These are phyloP conservation scores for Pyricularia pennisetigena DNA, from an alignment of 2,329 filamentous ascomycete species.

Conservation along the genomic window DNA sequence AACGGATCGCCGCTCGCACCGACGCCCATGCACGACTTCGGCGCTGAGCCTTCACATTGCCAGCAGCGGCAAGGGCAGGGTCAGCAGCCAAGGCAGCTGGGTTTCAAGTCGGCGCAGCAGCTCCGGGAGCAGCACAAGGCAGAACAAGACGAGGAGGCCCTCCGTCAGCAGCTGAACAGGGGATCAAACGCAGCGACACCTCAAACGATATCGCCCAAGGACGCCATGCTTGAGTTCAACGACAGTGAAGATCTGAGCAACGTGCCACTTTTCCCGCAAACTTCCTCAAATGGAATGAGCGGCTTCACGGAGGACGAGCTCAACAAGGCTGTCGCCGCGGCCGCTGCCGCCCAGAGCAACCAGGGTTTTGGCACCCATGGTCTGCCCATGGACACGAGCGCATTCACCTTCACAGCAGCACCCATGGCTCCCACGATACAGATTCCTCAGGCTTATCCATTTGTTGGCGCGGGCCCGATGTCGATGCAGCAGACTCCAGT, in stretches of 20 bases:
- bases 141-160: constrained; percentile 42
- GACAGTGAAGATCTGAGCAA: constrained; percentile 56
- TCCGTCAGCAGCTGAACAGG: constrained; percentile 27
- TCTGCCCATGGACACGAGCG: constrained; percentile 11
- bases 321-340: constrained; percentile 19
- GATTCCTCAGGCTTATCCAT: constrained; percentile 42
- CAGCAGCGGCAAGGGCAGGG: constrained; percentile 10
- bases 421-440: constrained; percentile 25
- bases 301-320: constrained; percentile 30
- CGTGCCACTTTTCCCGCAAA: constrained; percentile 61
- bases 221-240: constrained; percentile 77
- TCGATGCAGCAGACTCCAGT: constrained; percentile 4
- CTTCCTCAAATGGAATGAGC: constrained; percentile 28
- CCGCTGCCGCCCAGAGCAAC: constrained; percentile 10
- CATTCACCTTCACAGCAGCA: constrained; percentile 22
- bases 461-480: constrained; percentile 19
- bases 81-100: constrained; percentile 16
- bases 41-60: neutral
- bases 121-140: constrained; percentile 52
- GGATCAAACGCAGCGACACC: constrained; percentile 30
- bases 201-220: constrained; percentile 93
- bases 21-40: constrained; percentile 31
- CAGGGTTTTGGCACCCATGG: constrained; percentile 12
- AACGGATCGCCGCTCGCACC: constrained; percentile 56
- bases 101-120: constrained; percentile 45